Evolutionary conservation across 1,284 basidiomycete genomes (phyloP).

Genomic region (Marasmius oreades): DNA sequence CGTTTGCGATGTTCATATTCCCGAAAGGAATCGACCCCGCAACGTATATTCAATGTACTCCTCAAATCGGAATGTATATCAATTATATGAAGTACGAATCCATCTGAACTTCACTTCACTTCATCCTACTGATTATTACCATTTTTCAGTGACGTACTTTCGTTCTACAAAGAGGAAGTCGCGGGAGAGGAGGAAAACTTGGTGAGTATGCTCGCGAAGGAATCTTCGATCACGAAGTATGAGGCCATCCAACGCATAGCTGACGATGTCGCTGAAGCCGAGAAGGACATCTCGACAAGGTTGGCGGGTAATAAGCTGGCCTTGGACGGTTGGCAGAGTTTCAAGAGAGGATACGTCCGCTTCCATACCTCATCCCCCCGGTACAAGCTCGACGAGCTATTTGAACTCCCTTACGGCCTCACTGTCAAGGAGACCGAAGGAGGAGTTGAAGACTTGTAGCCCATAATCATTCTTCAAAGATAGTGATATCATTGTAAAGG

Average conservation of each 20-base stretch:
- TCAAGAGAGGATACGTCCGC: not conserved
- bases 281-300: not conserved
- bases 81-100: not conserved
- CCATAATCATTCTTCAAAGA: no score
- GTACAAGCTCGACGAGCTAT: not conserved
- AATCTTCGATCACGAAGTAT: not conserved
- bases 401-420: not conserved
- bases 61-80: not conserved
- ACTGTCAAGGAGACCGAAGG: no score
- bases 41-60: not conserved
- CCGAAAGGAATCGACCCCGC: not conserved
- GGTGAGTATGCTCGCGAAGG: not conserved
- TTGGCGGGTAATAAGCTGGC: not conserved
- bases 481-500: no score
- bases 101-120: no score
- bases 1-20: slow-evolving; percentile 1
- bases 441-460: no score
- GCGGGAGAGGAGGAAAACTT: not conserved
- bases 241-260: not conserved
- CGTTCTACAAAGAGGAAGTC: not conserved
- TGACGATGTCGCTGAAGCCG: not conserved
- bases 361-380: not conserved
- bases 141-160: not conserved
- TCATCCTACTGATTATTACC: not conserved
- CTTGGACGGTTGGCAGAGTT: not conserved